Conservation (phyloP, 2,329 filamentous ascomycete genomes). For the Davidsoniella neocaledoniae region DNA sequence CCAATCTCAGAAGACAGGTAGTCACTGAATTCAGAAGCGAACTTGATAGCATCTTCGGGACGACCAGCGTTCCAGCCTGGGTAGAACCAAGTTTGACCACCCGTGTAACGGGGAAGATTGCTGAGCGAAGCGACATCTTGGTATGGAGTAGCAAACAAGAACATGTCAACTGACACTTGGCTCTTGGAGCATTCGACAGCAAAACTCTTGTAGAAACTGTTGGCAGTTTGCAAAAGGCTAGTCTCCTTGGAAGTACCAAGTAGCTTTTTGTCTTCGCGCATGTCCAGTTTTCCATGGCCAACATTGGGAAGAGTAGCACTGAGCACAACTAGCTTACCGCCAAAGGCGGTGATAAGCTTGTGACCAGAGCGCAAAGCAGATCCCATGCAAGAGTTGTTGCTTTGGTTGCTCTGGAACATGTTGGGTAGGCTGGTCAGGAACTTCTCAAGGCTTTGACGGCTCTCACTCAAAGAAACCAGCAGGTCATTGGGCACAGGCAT, state of each 20-base stretch:
- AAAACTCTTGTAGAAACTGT: constrained; percentile 98
- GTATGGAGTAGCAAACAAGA: constrained; percentile 88
- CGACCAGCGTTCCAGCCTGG: constrained; percentile 93
- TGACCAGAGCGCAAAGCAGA: constrained; percentile 84
- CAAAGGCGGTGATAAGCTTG: constrained; percentile 85
- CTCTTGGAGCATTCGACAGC: constrained; percentile 98
- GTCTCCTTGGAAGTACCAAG: constrained; percentile 88
- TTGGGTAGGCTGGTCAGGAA: constrained; percentile 82
- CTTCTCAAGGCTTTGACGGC: constrained; percentile 74
- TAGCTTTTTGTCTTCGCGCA: constrained; percentile 92
- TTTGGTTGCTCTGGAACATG: constrained; percentile 95
- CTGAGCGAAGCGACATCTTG: constrained; percentile 94
- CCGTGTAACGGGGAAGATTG: constrained; percentile 89
- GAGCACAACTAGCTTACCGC: constrained; percentile 86
- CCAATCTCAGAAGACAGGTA: constrained; percentile 95
- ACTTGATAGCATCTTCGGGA: constrained; percentile 92
- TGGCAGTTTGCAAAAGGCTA: constrained; percentile 71
- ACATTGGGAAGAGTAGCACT: constrained; percentile 81
- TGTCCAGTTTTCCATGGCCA: constrained; percentile 75
- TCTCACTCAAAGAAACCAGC: constrained; percentile 75
- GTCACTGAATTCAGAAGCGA: constrained; percentile 90
- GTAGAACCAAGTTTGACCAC: constrained; percentile 97
- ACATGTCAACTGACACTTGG: constrained; percentile 97
- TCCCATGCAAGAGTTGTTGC: constrained; percentile 81
- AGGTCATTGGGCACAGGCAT: constrained; percentile 85